Conservation (phyloP, 176 grass and related monocot genomes). For the Saccharum spontaneum region DNA sequence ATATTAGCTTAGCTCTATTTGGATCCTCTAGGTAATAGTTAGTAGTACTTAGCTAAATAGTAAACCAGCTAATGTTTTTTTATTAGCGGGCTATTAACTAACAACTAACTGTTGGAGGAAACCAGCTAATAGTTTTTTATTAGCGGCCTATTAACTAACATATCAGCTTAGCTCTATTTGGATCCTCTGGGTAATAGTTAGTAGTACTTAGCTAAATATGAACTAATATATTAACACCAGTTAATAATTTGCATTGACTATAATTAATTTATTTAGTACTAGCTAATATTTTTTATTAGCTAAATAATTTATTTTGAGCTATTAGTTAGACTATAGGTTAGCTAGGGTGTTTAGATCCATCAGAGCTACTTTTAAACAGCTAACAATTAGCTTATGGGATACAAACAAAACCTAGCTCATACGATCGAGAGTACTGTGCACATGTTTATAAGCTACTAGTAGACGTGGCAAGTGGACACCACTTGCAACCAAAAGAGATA, state of each 20-base stretch:
- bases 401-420: neutral
- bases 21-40: no score
- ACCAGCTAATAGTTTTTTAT: neutral
- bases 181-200: neutral
- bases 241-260: no score
- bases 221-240: no score
- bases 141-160: neutral
- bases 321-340: neutral
- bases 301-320: neutral
- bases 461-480: constrained; percentile 26
- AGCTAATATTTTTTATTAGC: neutral
- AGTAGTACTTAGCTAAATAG: no score
- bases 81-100: no score
- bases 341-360: neutral
- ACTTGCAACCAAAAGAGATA: neutral
- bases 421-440: neutral
- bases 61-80: no score
- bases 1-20: no score
- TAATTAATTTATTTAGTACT: no score
- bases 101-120: no score
- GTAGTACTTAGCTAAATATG: neutral
- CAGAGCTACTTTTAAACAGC: neutral
- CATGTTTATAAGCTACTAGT: neutral
- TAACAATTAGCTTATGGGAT: neutral
- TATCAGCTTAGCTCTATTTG: neutral